These are phyloP conservation scores for Cystobasidium sp. DNA, from an alignment of 1,284 basidiomycete species.

Conservation along the genomic window DNA sequence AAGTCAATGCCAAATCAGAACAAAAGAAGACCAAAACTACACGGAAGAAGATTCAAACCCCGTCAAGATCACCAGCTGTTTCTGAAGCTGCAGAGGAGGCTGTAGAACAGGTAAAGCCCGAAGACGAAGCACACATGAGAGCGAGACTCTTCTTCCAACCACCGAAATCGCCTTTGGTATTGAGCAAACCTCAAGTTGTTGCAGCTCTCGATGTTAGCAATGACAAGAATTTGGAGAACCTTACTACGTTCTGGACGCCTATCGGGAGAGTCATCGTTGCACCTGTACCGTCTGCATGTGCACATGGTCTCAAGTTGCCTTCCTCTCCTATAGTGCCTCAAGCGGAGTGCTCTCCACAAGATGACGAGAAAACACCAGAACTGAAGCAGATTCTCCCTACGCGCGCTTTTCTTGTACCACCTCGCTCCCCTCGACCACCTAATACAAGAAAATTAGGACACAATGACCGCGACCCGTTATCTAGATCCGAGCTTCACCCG, in stretches of 20 bases:
- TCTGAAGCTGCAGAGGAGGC: no score
- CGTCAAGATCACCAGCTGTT: no score
- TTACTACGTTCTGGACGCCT: slow-evolving; percentile 21
- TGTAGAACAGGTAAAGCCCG: not conserved
- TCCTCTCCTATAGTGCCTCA: not conserved
- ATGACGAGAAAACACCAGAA: not conserved
- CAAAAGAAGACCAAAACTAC: not conserved
- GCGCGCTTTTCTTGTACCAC: not conserved
- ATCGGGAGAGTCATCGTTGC: slow-evolving; percentile 16
- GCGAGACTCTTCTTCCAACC: not conserved
- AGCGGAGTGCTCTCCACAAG: not conserved
- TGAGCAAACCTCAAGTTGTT: not conserved
- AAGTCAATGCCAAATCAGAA: not conserved
- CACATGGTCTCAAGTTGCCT: not conserved
- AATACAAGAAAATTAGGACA: not conserved
- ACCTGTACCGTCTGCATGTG: not conserved
- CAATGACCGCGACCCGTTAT: not conserved
- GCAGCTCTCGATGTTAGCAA: not conserved
- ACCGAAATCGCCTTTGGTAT: not conserved
- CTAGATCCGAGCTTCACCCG: not conserved
- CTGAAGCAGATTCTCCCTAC: not conserved
- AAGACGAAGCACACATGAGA: not conserved
- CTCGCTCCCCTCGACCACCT: slow-evolving; percentile 31
- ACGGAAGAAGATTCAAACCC: not conserved
- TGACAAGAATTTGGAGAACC: not conserved